Percentiles rank a stretch among this genome's conserved stretches.
Evolutionary conservation across 371 early-diverging fungal genomes (phyloP).

Genomic region (Actinomortierella ambigua): DNA sequence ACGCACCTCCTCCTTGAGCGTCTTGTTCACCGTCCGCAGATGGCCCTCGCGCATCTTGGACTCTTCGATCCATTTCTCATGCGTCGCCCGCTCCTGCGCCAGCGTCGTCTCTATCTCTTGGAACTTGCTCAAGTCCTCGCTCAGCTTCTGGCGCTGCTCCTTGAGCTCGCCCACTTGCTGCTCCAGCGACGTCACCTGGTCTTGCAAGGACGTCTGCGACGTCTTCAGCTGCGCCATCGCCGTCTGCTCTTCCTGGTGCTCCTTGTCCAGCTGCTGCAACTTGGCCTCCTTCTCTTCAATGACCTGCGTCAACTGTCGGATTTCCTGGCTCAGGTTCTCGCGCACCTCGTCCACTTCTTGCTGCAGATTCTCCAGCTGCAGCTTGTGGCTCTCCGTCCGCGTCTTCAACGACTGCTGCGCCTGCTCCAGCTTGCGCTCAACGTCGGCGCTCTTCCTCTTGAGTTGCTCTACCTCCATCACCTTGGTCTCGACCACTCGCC

Average conservation of each 20-base stretch:
- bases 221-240: slow-evolving; percentile 9
- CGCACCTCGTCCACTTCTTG: slow-evolving; percentile 53
- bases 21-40: slow-evolving; percentile 70
- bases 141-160: slow-evolving; percentile 7
- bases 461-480: slow-evolving; percentile 47
- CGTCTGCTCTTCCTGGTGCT: slow-evolving; percentile 9
- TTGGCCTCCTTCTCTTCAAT: slow-evolving; percentile 62
- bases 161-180: slow-evolving; percentile 25
- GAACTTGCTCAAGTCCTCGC: slow-evolving; percentile 19
- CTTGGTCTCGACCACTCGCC: slow-evolving; percentile 37
- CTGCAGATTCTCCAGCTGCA: slow-evolving; percentile 51
- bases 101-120: slow-evolving; percentile 25
- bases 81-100: slow-evolving; percentile 18
- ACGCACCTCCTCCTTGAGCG: slow-evolving; percentile 68
- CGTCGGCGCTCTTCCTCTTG: slow-evolving; percentile 39
- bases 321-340: slow-evolving; percentile 45
- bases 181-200: slow-evolving; percentile 20
- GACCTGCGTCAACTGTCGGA: slow-evolving; percentile 43
- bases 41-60: slow-evolving; percentile 64
- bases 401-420: slow-evolving; percentile 50
- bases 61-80: slow-evolving; percentile 57
- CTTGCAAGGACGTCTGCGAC: slow-evolving; percentile 14
- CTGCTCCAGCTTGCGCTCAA: slow-evolving; percentile 39
- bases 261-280: slow-evolving; percentile 10
- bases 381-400: slow-evolving; percentile 48